phyloP scores from a whole-genome alignment of 2,329 filamentous ascomycete species.

The Aureobasidium zeae region DNA sequence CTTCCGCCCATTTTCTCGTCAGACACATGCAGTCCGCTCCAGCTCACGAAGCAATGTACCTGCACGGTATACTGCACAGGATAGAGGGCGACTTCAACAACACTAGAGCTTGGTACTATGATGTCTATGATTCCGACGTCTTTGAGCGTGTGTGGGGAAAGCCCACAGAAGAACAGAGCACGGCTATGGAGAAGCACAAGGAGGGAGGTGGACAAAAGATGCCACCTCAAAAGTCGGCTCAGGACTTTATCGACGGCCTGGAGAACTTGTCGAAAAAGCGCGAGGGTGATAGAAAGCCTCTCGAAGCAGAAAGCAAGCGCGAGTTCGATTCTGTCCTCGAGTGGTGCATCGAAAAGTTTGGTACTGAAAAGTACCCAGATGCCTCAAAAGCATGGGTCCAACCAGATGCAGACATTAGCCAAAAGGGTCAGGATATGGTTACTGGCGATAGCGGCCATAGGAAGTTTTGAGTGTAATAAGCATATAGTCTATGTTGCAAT shows the following conservation, averaged over 20 bases:
- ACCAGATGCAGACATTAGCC: constrained; percentile 33
- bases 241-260: constrained; percentile 30
- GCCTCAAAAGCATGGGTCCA: constrained; percentile 37
- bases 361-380: constrained; percentile 34
- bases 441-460: constrained; percentile 37
- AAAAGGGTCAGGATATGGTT: constrained; percentile 37
- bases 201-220: constrained; percentile 13
- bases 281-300: constrained; percentile 23
- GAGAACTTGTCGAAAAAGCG: constrained; percentile 30
- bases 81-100: constrained; percentile 45
- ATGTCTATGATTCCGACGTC: constrained; percentile 33
- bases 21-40: constrained; percentile 44
- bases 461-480: constrained; percentile 31
- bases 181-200: not conserved
- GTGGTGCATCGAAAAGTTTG: constrained; percentile 40
- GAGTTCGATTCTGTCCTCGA: constrained; percentile 36
- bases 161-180: constrained; percentile 7
- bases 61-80: constrained; percentile 43
- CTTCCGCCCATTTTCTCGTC: constrained; percentile 44
- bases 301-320: constrained; percentile 29
- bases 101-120: constrained; percentile 39
- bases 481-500: not conserved
- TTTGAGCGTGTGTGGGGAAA: constrained; percentile 29
- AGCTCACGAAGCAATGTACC: constrained; percentile 42
- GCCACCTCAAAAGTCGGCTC: constrained; percentile 19